Percentiles rank a stretch among this genome's conserved stretches.
Evolutionary conservation across 805 yeast species (phyloP).

Genomic region (Myxozyma neglecta): DNA sequence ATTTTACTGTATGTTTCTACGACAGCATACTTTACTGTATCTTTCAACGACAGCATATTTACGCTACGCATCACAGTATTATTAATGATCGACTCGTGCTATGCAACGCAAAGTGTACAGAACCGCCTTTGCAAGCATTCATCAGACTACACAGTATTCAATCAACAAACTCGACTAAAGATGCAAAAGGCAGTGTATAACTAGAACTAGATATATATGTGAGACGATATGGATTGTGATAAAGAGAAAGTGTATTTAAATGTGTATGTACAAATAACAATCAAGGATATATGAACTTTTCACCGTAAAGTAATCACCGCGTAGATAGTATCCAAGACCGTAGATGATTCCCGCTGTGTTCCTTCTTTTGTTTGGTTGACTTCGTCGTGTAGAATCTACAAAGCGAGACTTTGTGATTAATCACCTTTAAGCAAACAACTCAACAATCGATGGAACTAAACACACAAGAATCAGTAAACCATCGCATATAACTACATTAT

Average conservation of each 20-base stretch:
- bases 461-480: not conserved
- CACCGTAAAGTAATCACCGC: too few relatives aligned
- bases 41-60: not conserved
- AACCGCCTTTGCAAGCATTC: too few relatives aligned
- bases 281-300: not conserved
- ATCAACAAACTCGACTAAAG: not conserved
- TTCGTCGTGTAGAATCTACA: too few relatives aligned
- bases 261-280: not conserved
- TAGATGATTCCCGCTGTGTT: not conserved
- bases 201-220: not conserved
- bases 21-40: not conserved
- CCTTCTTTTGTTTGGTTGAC: too few relatives aligned
- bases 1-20: not conserved
- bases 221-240: not conserved
- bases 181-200: not conserved
- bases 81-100: too few relatives aligned
- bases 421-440: slow-evolving; percentile 12
- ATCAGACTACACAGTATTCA: too few relatives aligned
- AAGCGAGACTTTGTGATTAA: not conserved
- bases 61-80: too few relatives aligned
- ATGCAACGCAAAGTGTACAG: too few relatives aligned
- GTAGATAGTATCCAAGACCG: not conserved
- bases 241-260: not conserved
- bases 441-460: slow-evolving; percentile 22
- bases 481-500: not conserved